Conservation (phyloP, 2,329 filamentous ascomycete species). For the Fusarium subtropicale region DNA sequence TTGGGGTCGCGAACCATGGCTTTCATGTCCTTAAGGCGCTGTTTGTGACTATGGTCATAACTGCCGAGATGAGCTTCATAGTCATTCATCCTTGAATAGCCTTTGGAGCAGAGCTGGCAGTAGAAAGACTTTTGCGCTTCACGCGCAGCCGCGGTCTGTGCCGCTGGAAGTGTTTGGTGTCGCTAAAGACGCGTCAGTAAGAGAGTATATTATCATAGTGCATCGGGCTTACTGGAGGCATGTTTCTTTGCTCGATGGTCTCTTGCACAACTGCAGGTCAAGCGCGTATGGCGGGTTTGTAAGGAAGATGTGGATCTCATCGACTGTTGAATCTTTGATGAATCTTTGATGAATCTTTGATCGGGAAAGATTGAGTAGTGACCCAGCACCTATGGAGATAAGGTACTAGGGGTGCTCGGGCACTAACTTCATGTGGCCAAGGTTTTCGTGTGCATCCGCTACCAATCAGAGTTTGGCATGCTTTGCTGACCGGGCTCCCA, state of each 20-base stretch:
- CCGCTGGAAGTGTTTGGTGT: constrained; percentile 68
- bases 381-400: constrained; percentile 6
- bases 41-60: constrained; percentile 96
- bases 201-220: constrained; percentile 48
- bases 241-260: constrained; percentile 47
- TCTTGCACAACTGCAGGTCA: neutral
- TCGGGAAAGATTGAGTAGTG: constrained; percentile 23
- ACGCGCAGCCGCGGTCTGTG: constrained; percentile 73
- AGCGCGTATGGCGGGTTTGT: too few relatives aligned
- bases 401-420: neutral
- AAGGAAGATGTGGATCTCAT: constrained; percentile 1
- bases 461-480: constrained; percentile 38
- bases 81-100: constrained; percentile 94
- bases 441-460: neutral
- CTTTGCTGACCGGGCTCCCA: constrained; percentile 40
- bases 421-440: constrained; percentile 9
- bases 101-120: constrained; percentile 90
- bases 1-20: constrained; percentile 80
- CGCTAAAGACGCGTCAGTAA: constrained; percentile 54
- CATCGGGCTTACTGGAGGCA: constrained; percentile 66
- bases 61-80: constrained; percentile 94
- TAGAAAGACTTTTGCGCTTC: constrained; percentile 85
- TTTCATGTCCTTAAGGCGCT: constrained; percentile 89
- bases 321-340: constrained; percentile 7
- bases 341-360: constrained; percentile 7